Evolutionary conservation across 2,329 filamentous ascomycete genomes (phyloP), one percentile per base, ranked within the genome.

Genomic region (Paracamarosporium sp.): DNA sequence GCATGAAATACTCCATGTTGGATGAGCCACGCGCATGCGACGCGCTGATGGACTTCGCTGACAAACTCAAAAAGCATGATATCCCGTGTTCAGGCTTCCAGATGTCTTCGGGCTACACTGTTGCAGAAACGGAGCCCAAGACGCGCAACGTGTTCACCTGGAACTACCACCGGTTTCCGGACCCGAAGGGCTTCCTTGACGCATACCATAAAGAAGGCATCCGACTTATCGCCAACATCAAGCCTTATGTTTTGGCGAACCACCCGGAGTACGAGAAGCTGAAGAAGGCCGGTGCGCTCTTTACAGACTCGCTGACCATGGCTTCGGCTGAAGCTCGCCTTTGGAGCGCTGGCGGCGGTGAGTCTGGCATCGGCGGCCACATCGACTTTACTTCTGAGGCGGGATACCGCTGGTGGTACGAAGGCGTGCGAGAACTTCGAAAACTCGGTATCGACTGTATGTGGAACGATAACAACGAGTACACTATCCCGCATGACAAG

Each of bases 401-500:
- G 0, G 89, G 87, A 0, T 91, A 86, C 67, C 78, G 86, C 15
- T 92, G 88, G 87, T 92, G 90, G 90, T 89, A 86, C 59, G 79
- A 90, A 0, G 89, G 89, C 1, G 85, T 90, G 8, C 82, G 84
- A 57, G 82, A 81, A 48, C 79, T 92, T 1, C 86, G 86, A 53
- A 77, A 84, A 25, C 76, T 85, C 8, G 89, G 89, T 1, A 88
- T 92, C 55, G 88, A 91, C 63, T 88, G 83, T 46, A 90, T 91
- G 77, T 92, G 90, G 89, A 92, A 92, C 63, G 89, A 92, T 70
- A 92, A 92, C 74, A 92, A 91, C 63, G 89, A 92, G 72, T 92
- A 91, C 71, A 87, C 86, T 0, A 81, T 90, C 2, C 83, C 86
- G 0, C 81, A 85, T 59, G 89, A 92, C 57, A 79, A 83, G 24